phyloP scores from a whole-genome alignment of 2,329 filamentous ascomycete genomes.

The Nannizziopsis arthrosporioides region DNA sequence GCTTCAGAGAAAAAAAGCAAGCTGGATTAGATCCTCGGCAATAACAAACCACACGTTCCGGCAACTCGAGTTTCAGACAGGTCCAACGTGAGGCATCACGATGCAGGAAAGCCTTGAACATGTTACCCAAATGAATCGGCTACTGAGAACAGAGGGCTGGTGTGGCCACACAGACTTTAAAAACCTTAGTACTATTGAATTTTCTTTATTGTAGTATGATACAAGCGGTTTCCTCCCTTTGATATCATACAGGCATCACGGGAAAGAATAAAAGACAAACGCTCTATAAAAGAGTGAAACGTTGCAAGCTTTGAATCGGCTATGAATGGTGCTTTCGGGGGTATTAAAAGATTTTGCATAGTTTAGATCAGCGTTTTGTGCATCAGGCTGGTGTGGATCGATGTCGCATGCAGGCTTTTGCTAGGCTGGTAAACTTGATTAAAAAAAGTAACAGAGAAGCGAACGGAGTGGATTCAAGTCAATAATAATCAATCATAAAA shows the following conservation, averaged over 20 bases:
- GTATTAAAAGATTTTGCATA: too few relatives aligned
- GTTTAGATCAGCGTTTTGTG: too few relatives aligned
- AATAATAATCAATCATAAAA: not conserved
- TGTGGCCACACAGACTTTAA: not conserved
- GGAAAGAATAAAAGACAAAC: not conserved
- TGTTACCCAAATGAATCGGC: too few relatives aligned
- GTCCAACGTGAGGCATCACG: too few relatives aligned
- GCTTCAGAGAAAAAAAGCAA: too few relatives aligned
- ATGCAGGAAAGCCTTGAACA: too few relatives aligned
- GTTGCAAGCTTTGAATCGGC: not conserved
- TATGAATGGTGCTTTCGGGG: too few relatives aligned
- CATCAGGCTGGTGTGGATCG: too few relatives aligned
- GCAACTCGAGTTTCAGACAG: too few relatives aligned
- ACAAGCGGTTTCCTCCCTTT: not conserved
- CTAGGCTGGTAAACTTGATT: not conserved
- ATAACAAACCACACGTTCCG: too few relatives aligned
- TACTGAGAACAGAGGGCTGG: not conserved
- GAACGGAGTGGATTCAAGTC: not conserved
- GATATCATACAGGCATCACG: slow-evolving; percentile 10
- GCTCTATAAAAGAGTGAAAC: not conserved
- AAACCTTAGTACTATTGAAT: not conserved
- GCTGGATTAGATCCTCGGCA: too few relatives aligned
- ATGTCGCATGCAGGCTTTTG: too few relatives aligned
- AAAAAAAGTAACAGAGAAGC: not conserved
- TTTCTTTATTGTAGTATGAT: slow-evolving; percentile 8